phyloP scores from a whole-genome alignment of 169 alveolate species.

The Plasmodium sp. region DNA sequence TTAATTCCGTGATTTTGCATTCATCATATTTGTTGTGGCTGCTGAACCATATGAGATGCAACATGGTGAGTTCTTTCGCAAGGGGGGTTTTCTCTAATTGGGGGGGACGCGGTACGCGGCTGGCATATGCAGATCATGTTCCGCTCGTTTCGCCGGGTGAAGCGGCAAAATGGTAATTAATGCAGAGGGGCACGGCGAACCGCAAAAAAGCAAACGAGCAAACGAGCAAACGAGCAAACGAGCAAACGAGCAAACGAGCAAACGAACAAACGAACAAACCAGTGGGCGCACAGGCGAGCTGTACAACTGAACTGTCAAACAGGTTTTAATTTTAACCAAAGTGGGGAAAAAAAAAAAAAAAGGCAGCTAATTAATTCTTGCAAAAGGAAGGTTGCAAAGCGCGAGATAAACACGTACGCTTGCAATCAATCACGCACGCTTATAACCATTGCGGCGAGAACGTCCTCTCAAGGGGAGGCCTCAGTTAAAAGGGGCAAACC shows the following conservation, averaged over 20 bases:
- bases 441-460: not conserved
- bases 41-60: slow-evolving; percentile 79
- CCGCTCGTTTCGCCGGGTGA: not conserved
- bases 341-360: not conserved
- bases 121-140: not conserved
- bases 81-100: not conserved
- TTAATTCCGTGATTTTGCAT: slow-evolving; percentile 77
- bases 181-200: not conserved
- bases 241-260: not conserved
- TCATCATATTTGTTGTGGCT: slow-evolving; percentile 79
- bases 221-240: not conserved
- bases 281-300: not conserved
- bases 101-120: not conserved
- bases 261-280: not conserved
- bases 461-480: not conserved
- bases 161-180: not conserved
- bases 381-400: not conserved
- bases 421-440: not conserved
- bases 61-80: slow-evolving; percentile 5
- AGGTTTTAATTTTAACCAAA: not conserved
- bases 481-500: not conserved
- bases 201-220: not conserved
- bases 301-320: not conserved
- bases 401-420: not conserved
- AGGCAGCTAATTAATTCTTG: not conserved